These are phyloP conservation scores for Rhodotorula glutinis DNA, from an alignment of 1,284 basidiomycete genomes.

Conservation along the genomic window DNA sequence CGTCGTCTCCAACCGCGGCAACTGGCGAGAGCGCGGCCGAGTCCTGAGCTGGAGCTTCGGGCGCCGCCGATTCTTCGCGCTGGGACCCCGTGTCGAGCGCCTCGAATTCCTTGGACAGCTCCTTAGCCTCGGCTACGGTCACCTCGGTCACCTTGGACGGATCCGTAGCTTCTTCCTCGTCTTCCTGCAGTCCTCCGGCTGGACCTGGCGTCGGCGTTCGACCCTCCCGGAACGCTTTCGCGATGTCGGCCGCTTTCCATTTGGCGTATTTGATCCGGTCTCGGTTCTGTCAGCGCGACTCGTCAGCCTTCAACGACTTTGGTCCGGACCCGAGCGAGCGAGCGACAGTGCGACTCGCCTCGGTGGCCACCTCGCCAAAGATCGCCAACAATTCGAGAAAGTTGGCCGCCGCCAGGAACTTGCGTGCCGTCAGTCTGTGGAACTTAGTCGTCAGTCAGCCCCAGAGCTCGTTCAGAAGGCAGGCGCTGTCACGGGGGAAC, in stretches of 20 bases:
- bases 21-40: background rate
- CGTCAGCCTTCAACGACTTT: background rate
- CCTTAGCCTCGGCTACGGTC: conserved; percentile 29
- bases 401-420: conserved; percentile 80
- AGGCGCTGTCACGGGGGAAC: conserved; percentile 18
- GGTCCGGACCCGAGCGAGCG: conserved; percentile 45
- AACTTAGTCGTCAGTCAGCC: background rate
- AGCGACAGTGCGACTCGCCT: conserved; percentile 45
- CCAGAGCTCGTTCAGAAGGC: background rate
- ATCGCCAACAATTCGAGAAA: conserved; percentile 77
- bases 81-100: conserved; percentile 16
- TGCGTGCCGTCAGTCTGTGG: conserved; percentile 72
- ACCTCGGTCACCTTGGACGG: conserved; percentile 19
- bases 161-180: conserved; percentile 9
- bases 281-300: conserved; percentile 54
- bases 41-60: background rate
- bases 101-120: conserved; percentile 31
- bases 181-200: conserved; percentile 33
- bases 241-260: conserved; percentile 88
- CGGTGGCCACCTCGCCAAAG: conserved; percentile 57
- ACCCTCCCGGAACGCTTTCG: conserved; percentile 83
- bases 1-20: background rate
- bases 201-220: conserved; percentile 61
- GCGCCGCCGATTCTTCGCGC: background rate
- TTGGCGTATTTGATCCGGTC: conserved; percentile 83